A percentile compares a stretch with the other conserved stretches of the same genome.
Conservation (phyloP, 768 basidiomycete genomes). For the Boletus sp. region DNA sequence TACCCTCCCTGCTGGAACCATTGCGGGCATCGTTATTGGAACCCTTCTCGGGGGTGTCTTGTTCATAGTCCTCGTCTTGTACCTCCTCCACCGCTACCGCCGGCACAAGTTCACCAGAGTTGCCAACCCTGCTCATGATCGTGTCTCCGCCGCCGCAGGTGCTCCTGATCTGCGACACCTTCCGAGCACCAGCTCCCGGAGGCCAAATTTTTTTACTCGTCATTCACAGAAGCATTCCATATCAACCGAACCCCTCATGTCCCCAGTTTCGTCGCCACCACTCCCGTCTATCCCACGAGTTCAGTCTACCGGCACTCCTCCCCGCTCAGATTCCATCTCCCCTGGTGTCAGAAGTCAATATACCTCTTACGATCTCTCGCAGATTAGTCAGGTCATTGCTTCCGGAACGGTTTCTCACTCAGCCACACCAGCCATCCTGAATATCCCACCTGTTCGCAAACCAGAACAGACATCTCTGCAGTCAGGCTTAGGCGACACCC, state of each 20-base stretch:
- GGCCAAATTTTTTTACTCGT: not conserved
- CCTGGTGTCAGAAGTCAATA: not conserved
- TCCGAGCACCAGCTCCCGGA: not conserved
- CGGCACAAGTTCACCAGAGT: conserved; percentile 17
- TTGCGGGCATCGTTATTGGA: conserved; percentile 25
- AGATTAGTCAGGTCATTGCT: not conserved
- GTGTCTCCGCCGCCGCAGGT: not conserved
- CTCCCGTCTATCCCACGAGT: not conserved
- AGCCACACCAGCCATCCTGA: not conserved
- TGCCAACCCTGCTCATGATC: conserved; percentile 7
- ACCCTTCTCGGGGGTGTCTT: conserved; percentile 10
- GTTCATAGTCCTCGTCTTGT: conserved; percentile 10
- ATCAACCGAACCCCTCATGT: conserved; percentile 24
- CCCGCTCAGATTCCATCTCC: conserved; percentile 2
- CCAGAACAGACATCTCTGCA: not conserved
- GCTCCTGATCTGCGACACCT: not conserved
- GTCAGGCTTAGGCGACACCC: not conserved
- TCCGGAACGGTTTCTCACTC: not conserved
- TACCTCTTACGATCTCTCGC: not conserved
- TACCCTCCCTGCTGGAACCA: conserved; percentile 3
- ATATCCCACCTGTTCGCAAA: conserved; percentile 4
- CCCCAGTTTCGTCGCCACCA: conserved; percentile 7
- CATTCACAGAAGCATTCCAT: conserved; percentile 16
- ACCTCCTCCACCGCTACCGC: conserved; percentile 8
- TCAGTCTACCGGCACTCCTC: not conserved